Evolutionary conservation across 371 early-diverging fungal genomes (phyloP), one percentile per base, ranked within the genome.

Genomic region (Mortierella sp.): DNA sequence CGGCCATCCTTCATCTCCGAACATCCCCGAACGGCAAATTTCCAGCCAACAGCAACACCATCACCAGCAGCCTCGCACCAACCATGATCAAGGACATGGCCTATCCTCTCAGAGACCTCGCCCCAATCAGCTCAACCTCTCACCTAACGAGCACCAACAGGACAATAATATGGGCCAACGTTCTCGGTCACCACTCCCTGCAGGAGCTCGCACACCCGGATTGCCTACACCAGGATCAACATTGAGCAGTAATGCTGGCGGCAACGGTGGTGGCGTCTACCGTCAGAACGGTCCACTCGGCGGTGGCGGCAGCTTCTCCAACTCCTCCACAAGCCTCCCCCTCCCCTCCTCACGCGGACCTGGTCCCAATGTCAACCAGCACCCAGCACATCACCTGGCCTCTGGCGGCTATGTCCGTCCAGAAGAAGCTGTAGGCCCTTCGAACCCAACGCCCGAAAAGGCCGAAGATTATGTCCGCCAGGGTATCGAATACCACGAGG

Each of bases 401-500:
- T 69, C 82, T 26, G 87, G 87, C 11, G 86, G 86, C 1, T 86
- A 86, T 37, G 82, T 86, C n/a, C 86, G 86, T 21, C 86, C 86
- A 0, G 86, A 86, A 43, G 86, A 86, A 69, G 73, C 82, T n/a
- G 59, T 86, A 2, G 86, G 86, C 16, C 86, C 86, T 0, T 76
- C 86, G 19, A 86, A 86, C 75, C 86, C 86, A 0, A 86, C 77
- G 82, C 86, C 86, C 9, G 86, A 82, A 67, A 82, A 81, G 69
- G 90, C 89, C 24, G 92, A 91, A 8, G 91, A 91, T 64, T 90
- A 75, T 76, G 88, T 93, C 72, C 90, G 90, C 69, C 87, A 89
- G 72, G 93, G 91, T 1, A 90, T 93, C 55, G 78, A 86, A 31
- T 93, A 88, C 80, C 96, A 96, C 80, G 96, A 96, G 74, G 76